phyloP scores from a whole-genome alignment of 495 filamentous ascomycete genomes.

The Margaritispora aquatica region DNA sequence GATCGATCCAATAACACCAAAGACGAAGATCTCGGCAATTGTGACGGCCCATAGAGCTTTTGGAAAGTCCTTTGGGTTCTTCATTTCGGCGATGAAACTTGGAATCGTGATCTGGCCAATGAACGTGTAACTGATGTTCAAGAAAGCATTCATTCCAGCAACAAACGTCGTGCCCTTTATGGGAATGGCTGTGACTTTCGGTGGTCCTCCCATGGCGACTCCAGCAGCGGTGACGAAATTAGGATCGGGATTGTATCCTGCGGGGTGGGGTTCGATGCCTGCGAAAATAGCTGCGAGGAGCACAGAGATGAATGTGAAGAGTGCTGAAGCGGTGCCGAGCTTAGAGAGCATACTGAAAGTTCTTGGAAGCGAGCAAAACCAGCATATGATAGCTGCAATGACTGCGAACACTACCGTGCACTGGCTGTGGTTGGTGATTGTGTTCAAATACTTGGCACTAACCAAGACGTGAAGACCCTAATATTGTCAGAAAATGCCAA shows the following conservation, averaged over 20 bases:
- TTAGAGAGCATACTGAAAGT: conserved; percentile 75
- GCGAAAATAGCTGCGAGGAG: conserved; percentile 73
- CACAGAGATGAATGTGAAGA: conserved; percentile 84
- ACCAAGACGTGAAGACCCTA: conserved; percentile 72
- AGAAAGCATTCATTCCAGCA: conserved; percentile 69
- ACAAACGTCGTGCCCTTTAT: conserved; percentile 71
- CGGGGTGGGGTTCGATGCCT: conserved; percentile 63
- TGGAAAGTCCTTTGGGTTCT: conserved; percentile 77
- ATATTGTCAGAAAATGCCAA: not conserved
- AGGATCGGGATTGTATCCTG: conserved; percentile 45
- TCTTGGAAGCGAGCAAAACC: conserved; percentile 68
- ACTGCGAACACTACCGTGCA: conserved; percentile 71
- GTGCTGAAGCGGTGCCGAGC: conserved; percentile 65
- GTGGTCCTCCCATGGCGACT: conserved; percentile 41
- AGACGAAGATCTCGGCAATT: conserved; percentile 76
- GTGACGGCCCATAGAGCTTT: conserved; percentile 86
- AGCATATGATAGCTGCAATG: conserved; percentile 64
- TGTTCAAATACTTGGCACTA: conserved; percentile 79
- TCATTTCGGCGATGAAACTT: conserved; percentile 91
- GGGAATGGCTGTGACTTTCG: conserved; percentile 58
- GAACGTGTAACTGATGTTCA: conserved; percentile 90
- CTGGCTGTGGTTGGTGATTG: conserved; percentile 58
- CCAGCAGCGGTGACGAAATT: conserved; percentile 31
- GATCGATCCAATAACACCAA: conserved; percentile 66
- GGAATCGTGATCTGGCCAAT: conserved; percentile 90